phyloP scores from a whole-genome alignment of 495 filamentous ascomycete genomes.

The Aspergillus coremiiformis region DNA sequence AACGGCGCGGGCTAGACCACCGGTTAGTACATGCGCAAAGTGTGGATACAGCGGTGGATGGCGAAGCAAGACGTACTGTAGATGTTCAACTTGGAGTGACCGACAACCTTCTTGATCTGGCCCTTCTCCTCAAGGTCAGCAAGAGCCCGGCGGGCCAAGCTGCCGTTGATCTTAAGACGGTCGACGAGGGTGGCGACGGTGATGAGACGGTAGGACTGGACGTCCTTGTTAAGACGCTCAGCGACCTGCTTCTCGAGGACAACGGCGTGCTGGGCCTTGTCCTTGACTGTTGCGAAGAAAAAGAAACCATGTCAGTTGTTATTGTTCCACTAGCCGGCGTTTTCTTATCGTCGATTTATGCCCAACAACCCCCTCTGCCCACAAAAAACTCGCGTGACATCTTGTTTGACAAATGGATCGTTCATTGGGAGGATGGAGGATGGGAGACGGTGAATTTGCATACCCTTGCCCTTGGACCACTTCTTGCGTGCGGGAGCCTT shows the following conservation, averaged over 20 bases:
- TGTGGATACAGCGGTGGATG: background rate
- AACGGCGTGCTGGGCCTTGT: slow-evolving; percentile 98
- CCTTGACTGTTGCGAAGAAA: slow-evolving; percentile 68
- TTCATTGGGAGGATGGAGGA: slow-evolving; percentile 3
- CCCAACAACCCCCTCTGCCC: background rate
- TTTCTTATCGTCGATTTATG: slow-evolving; percentile 20
- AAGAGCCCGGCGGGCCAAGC: slow-evolving; percentile 81
- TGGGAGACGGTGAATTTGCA: slow-evolving; percentile 27
- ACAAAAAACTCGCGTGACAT: background rate
- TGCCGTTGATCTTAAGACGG: slow-evolving; percentile 99
- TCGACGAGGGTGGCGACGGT: slow-evolving; percentile 98
- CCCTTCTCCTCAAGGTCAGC: slow-evolving; percentile 96
- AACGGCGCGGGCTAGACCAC: slow-evolving; percentile 37
- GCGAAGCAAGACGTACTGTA: slow-evolving; percentile 59
- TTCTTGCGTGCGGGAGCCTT: slow-evolving; percentile 96
- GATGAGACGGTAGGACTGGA: slow-evolving; percentile 99
- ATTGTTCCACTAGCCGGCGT: slow-evolving; percentile 2
- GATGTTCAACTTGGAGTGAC: slow-evolving; percentile 94
- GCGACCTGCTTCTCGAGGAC: slow-evolving; percentile 62
- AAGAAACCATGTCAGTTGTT: slow-evolving; percentile 21
- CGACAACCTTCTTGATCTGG: slow-evolving; percentile 95
- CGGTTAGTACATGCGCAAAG: slow-evolving; percentile 15
- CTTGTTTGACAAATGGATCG: slow-evolving; percentile 1
- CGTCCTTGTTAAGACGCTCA: slow-evolving; percentile 85
- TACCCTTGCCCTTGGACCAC: slow-evolving; percentile 99